Evolutionary conservation across 176 grass and related monocot species (phyloP), one percentile per base, ranked within the genome.

Genomic region (Calamus simplicifolius): DNA sequence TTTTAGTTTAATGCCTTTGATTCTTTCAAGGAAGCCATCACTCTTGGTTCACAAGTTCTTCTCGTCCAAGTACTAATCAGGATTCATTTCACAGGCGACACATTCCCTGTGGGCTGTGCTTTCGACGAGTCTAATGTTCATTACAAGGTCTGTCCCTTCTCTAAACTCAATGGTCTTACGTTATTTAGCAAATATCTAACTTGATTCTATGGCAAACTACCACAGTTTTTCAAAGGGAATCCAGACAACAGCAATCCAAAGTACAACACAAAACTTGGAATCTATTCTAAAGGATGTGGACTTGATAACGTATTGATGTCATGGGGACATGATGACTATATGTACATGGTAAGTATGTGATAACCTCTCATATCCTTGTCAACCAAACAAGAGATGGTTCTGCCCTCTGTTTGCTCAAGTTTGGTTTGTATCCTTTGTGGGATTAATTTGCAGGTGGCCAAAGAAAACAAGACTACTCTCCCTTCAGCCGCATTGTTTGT

Each of bases 241-340:
- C 75, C 84, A 19, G 87, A 97, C 75, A 65, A 72, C 72, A 57
- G 65, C 72, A 91, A 88, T 65, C 78, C 87, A 2, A 77, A 80
- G 66, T 75, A 69, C 56, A 97, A 80, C 72, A 91, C 78, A 59
- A 97, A 91, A 64, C 61, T 73, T 15, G 87, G 87, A 5, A 68
- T 52, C 56, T 92, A 88, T 76, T 85, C 93, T 1, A 66, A 97
- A 74, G 87, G 84, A 10, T 92, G 87, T 56, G 87, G 87, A 59
- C 79, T 92, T 14, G 71, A 85, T 18, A 92, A 83, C 6, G 87
- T 92, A 27, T 75, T 88, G 56, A 85, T 97, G 79, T 97, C 93
- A 0, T 85, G 84, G 76, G 93, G 87, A 48, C 93, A 97, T 25
- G 87, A 97, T 48, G 84, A 85, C 18, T 91, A 97, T 65, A 97